phyloP scores from a whole-genome alignment of 176 grass and related monocot genomes.

The Oryza longistaminata region DNA sequence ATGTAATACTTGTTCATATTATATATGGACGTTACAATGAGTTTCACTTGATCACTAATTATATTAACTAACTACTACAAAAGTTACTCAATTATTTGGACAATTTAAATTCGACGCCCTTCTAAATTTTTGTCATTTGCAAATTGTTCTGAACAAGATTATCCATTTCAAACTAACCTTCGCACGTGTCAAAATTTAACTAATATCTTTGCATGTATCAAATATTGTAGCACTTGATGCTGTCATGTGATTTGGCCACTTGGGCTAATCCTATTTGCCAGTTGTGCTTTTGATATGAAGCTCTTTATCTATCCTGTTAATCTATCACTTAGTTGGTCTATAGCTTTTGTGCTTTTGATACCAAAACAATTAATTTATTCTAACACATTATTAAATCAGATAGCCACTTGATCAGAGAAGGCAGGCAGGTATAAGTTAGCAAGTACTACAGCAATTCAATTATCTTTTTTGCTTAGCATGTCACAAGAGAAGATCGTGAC shows the following conservation, averaged over 20 bases:
- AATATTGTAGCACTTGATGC: background rate
- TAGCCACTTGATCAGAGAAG: background rate
- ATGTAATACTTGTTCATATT: too few relatives aligned
- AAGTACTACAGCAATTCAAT: background rate
- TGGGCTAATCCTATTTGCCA: background rate
- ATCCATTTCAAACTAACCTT: background rate
- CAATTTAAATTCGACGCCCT: too few relatives aligned
- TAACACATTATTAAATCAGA: background rate
- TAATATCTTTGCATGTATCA: background rate
- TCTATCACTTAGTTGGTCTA: background rate
- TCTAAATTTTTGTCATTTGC: background rate
- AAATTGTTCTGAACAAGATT: background rate
- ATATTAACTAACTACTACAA: too few relatives aligned
- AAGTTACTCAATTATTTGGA: too few relatives aligned
- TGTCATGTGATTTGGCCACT: conserved; percentile 26
- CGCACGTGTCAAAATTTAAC: background rate
- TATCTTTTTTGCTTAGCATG: background rate
- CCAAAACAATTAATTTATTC: background rate
- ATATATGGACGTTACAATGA: too few relatives aligned
- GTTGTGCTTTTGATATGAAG: conserved; percentile 20
- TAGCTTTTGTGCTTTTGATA: background rate
- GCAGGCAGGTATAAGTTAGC: background rate
- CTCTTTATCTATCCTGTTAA: background rate
- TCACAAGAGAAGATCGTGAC: background rate
- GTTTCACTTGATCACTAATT: too few relatives aligned